Percentiles rank a stretch among this genome's conserved stretches.
These are phyloP conservation scores for Metschnikowia cerradonensis DNA, from an alignment of 805 yeast species.

Conservation along the genomic window DNA sequence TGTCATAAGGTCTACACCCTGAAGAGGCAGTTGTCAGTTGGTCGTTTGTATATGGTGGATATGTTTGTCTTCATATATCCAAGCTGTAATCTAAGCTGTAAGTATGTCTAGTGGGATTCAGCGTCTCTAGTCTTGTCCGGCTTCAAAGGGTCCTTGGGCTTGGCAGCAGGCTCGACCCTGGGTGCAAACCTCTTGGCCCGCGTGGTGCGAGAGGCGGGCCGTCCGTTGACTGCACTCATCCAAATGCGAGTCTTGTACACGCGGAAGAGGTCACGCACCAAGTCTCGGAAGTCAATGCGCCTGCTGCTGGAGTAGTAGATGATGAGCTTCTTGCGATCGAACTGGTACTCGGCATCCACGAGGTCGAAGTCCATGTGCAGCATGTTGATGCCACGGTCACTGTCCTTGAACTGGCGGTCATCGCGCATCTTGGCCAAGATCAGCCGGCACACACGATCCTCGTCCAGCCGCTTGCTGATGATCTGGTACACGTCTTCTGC, in stretches of 20 bases:
- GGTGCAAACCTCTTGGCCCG: not conserved
- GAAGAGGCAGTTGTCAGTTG: too few relatives aligned
- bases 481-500: slow-evolving; percentile 58
- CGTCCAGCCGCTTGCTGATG: slow-evolving; percentile 58
- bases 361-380: slow-evolving; percentile 56
- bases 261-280: slow-evolving; percentile 69
- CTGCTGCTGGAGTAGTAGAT: slow-evolving; percentile 53
- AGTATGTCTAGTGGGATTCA: too few relatives aligned
- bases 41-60: too few relatives aligned
- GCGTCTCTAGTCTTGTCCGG: not conserved
- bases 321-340: slow-evolving; percentile 72
- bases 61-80: too few relatives aligned
- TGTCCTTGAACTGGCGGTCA: not conserved
- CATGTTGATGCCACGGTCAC: slow-evolving; percentile 21
- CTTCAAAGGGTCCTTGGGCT: not conserved
- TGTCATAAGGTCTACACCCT: too few relatives aligned
- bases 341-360: slow-evolving; percentile 76
- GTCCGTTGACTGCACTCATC: slow-evolving; percentile 67
- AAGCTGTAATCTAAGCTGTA: too few relatives aligned
- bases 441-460: slow-evolving; percentile 56
- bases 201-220: slow-evolving; percentile 23
- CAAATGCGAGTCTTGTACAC: slow-evolving; percentile 77
- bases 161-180: not conserved
- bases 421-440: slow-evolving; percentile 36
- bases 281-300: slow-evolving; percentile 68